These are phyloP conservation scores for Chytriomyces sp. DNA, from an alignment of 192 early-diverging fungal species.

Conservation along the genomic window DNA sequence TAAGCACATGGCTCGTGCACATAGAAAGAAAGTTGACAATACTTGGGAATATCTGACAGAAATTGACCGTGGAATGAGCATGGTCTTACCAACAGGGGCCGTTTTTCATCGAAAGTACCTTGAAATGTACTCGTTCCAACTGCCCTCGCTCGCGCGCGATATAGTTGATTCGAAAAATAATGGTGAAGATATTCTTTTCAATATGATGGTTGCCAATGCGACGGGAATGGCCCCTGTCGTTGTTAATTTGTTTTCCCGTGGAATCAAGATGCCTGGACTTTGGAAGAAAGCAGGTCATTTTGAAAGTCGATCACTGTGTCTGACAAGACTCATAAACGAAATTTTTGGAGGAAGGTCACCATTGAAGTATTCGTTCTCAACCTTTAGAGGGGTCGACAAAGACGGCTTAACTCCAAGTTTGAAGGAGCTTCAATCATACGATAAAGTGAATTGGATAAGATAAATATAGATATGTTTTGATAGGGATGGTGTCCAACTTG, in stretches of 20 bases:
- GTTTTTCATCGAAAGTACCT: conserved; percentile 39
- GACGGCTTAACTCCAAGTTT: conserved; percentile 17
- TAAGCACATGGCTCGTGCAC: conserved; percentile 30
- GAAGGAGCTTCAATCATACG: conserved; percentile 7
- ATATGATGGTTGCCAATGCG: conserved; percentile 38
- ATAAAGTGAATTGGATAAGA: conserved; percentile 5
- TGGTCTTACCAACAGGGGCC: conserved; percentile 37
- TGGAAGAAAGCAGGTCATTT: conserved; percentile 30
- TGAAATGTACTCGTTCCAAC: conserved; percentile 25
- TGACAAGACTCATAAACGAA: conserved; percentile 21
- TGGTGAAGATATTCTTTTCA: conserved; percentile 44
- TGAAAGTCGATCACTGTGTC: conserved; percentile 3
- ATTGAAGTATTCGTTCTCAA: conserved; percentile 15
- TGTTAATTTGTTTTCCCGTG: conserved; percentile 23
- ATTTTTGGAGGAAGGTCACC: conserved; percentile 30
- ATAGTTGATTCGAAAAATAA: conserved; percentile 36
- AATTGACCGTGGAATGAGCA: conserved; percentile 4
- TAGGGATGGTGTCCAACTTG: too few relatives aligned
- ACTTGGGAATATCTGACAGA: conserved; percentile 14
- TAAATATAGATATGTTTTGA: too few relatives aligned
- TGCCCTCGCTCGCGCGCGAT: conserved; percentile 22
- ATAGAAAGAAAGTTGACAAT: conserved; percentile 7
- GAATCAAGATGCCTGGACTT: conserved; percentile 19
- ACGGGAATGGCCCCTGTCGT: conserved; percentile 33
- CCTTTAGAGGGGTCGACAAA: conserved; percentile 13